Evolutionary conservation across 768 basidiomycete species (phyloP), one percentile per base, ranked within the genome.

Genomic region (Chalciporus piperatus): DNA sequence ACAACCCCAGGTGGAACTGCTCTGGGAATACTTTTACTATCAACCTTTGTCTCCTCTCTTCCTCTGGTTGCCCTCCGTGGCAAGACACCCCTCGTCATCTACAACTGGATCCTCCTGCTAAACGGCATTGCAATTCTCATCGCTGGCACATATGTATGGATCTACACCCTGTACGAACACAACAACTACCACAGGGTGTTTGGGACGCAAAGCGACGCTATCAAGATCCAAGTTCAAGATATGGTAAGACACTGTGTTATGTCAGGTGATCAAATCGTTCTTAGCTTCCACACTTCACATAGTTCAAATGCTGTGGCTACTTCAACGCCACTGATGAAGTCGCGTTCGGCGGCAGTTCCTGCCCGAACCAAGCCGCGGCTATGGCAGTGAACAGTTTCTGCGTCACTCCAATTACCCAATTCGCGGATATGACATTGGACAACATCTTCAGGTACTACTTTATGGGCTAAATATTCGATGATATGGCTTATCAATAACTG

Each of bases 251-350:
- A 23, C 20, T 20, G 6, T 40, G 9, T 27, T 27, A 6, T 2
- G 33, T 22, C 20, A 13, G 17, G 7, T 27, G 16, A 25, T 19
- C n/a, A 43, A n/a, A 46, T 41, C 48, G 25, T 37, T 25, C 16
- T 32, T 6, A 10, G 9, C 28, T 42, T n/a, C 50, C 44, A 33
- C 47, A 20, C 38, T 59, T 37, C 47, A 22, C 42, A 47, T 51
- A 94, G 92, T 76, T 92, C 59, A 66, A 71, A 50, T 95, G 93
- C 72, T 96, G 93, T 60, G 93, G 93, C 16, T 96, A 92, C 69
- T 88, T 88, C 64, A 81, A 80, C 56, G 80, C 81, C 19, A 80
- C 80, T 3, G 79, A 87, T 52, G 57, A 74, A 4, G 76, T 77
- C 30, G 81, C 77, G 54, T 72, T 84, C 43, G 83, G 81, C n/a